Evolutionary conservation across 305 asterid genomes (phyloP), one percentile per base, ranked within the genome.

Genomic region (Solanum aculeatissimum): DNA sequence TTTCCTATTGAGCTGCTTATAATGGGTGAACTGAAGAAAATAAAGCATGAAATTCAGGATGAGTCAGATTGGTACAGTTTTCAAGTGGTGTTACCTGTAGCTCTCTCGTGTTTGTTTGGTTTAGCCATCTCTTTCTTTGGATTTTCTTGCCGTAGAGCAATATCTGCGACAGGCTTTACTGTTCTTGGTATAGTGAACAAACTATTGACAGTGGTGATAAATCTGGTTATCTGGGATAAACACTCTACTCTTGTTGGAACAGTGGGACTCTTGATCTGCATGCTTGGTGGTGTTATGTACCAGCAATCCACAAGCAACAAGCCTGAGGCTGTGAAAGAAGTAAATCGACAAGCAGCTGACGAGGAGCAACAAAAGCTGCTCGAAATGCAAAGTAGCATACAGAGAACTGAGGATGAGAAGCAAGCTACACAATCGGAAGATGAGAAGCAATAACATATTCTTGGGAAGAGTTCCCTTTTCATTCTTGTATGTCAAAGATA

Each of bases 141-240:
- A 29, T 96, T 96, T 85, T 96, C 99, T 55, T 96, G 99, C 84
- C 94, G 99, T 1, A 91, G 93, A 80, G 94, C 97, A 29, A 96
- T 96, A 47, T 96, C 99, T 57, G 99, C 99, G 0, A 96, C 99
- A 0, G 99, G 99, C 23, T 94, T 96, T 88, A 96, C 99, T 42
- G 99, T 96, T 86, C 98, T 96, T 63, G 98, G 99, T 83, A 92
- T 96, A 82, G 98, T 96, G 55, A 96, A 96, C 92, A 96, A 96
- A 80, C 89, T 96, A 14, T 89, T 96, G 90, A 96, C 99, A 3
- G 99, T 96, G 69, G 98, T 96, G 86, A 96, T 96, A 83, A 96
- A 96, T 91, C 90, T 94, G 2, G 85, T 94, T 13, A 88, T 96
- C 83, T 96, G 99, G 99, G 99, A 96, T 80, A 96, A 96, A 82